phyloP scores from a whole-genome alignment of 2,329 filamentous ascomycete species.

The Colletotrichum falcatum region DNA sequence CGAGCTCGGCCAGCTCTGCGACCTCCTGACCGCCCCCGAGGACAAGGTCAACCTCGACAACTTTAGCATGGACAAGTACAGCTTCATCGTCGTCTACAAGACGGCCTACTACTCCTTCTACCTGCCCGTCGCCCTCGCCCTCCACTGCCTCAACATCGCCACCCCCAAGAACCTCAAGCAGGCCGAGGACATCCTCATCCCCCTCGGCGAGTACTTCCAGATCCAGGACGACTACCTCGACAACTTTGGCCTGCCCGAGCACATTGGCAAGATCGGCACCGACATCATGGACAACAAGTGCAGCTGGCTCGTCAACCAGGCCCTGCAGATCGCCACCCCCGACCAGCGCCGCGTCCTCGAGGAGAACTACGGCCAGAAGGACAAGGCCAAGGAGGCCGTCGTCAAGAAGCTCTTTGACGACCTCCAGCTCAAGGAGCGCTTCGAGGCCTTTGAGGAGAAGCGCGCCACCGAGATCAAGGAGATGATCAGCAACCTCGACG shows the following conservation, averaged over 20 bases:
- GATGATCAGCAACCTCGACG: constrained; percentile 84
- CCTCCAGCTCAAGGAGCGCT: constrained; percentile 84
- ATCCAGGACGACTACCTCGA: constrained; percentile 99
- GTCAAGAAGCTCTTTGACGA: constrained; percentile 93
- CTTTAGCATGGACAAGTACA: constrained; percentile 95
- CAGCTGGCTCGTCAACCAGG: constrained; percentile 97
- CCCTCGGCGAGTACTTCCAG: constrained; percentile 99
- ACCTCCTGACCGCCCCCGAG: constrained; percentile 95
- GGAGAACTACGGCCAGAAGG: constrained; percentile 94
- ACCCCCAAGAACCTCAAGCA: constrained; percentile 90
- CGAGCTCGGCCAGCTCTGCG: constrained; percentile 93
- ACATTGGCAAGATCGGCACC: constrained; percentile 98
- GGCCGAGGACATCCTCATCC: constrained; percentile 91
- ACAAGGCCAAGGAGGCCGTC: constrained; percentile 82
- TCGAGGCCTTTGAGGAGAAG: constrained; percentile 91
- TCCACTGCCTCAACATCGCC: constrained; percentile 87
- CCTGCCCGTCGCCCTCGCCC: constrained; percentile 90
- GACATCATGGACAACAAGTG: constrained; percentile 99
- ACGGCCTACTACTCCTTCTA: constrained; percentile 99
- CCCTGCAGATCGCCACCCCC: constrained; percentile 80
- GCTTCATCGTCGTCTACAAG: constrained; percentile 99
- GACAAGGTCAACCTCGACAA: constrained; percentile 93
- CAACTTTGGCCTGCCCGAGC: constrained; percentile 91
- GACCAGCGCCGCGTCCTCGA: constrained; percentile 91
- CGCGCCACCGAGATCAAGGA: constrained; percentile 80